Conservation (phyloP, 2,329 filamentous ascomycete species). For the Sclerotinia spermophila region DNA sequence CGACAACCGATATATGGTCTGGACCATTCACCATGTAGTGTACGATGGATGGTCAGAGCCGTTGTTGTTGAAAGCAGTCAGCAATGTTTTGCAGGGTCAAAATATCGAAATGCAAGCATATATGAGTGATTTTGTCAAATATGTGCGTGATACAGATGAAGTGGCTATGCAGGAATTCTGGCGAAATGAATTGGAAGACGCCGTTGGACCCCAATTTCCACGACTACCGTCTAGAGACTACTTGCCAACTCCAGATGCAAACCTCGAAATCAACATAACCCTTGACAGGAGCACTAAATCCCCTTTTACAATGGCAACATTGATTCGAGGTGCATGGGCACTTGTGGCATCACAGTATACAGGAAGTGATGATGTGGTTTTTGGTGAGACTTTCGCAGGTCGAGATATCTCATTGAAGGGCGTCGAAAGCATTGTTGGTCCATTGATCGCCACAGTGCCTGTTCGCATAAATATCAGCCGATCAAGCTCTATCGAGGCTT, state of each 20-base stretch:
- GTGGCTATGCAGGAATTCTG: conserved; percentile 42
- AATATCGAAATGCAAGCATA: conserved; percentile 32
- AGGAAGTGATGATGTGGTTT: conserved; percentile 40
- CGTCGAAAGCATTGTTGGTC: conserved; percentile 44
- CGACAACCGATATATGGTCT: conserved; percentile 44
- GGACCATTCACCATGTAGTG: conserved; percentile 53
- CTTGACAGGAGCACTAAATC: conserved; percentile 19
- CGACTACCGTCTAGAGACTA: conserved; percentile 44
- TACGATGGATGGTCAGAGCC: conserved; percentile 53
- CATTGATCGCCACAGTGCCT: conserved; percentile 44
- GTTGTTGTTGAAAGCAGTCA: conserved; percentile 34
- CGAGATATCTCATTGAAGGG: conserved; percentile 41
- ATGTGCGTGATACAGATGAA: conserved; percentile 42
- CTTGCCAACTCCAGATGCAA: conserved; percentile 43
- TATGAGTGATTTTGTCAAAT: conserved; percentile 49
- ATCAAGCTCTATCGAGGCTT: conserved; percentile 37
- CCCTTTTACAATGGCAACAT: conserved; percentile 26
- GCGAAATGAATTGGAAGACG: conserved; percentile 44
- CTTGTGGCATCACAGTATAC: conserved; percentile 41
- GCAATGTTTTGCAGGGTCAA: conserved; percentile 25
- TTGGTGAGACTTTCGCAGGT: conserved; percentile 45
- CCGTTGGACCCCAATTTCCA: conserved; percentile 48
- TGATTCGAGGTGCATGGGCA: conserved; percentile 40
- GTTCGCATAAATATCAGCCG: conserved; percentile 36
- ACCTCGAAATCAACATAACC: conserved; percentile 43